phyloP scores from a whole-genome alignment of 202 grass and related monocot genomes.

The Panicum virgatum region DNA sequence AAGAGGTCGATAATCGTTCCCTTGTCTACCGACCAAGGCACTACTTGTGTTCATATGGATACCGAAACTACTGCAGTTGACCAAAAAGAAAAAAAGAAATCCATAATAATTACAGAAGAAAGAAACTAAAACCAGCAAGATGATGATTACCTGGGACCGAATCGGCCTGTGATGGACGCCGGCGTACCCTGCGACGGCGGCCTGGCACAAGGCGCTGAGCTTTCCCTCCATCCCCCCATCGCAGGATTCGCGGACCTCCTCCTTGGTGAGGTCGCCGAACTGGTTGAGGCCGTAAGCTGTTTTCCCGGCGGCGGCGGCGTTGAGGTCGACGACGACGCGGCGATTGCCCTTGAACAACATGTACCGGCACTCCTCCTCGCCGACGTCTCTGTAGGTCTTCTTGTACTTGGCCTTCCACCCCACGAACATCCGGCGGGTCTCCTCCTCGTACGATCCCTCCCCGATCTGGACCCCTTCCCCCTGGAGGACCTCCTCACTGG shows the following conservation, averaged over 20 bases:
- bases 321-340: too few species aligned
- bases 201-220: constrained; percentile 19
- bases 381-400: too few species aligned
- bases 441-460: too few species aligned
- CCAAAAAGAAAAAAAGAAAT: not conserved
- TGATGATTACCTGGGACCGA: not conserved
- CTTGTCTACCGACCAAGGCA: not conserved
- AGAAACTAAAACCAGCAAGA: constrained; percentile 6
- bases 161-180: not conserved
- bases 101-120: constrained; percentile 18
- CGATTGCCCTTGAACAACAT: too few species aligned
- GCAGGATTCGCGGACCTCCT: constrained; percentile 16
- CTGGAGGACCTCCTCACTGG: not conserved
- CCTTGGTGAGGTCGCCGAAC: not conserved
- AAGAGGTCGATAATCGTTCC: not conserved
- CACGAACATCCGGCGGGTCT: too few species aligned
- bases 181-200: not conserved
- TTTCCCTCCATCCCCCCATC: constrained; percentile 13
- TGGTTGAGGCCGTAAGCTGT: not conserved
- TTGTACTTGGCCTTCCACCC: too few species aligned
- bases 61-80: not conserved
- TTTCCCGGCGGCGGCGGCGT: too few species aligned
- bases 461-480: too few species aligned
- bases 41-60: not conserved
- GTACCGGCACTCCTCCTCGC: too few species aligned